These are phyloP conservation scores for Crithidia fasciculata DNA, from an alignment of 208 protist genomes.

Conservation along the genomic window DNA sequence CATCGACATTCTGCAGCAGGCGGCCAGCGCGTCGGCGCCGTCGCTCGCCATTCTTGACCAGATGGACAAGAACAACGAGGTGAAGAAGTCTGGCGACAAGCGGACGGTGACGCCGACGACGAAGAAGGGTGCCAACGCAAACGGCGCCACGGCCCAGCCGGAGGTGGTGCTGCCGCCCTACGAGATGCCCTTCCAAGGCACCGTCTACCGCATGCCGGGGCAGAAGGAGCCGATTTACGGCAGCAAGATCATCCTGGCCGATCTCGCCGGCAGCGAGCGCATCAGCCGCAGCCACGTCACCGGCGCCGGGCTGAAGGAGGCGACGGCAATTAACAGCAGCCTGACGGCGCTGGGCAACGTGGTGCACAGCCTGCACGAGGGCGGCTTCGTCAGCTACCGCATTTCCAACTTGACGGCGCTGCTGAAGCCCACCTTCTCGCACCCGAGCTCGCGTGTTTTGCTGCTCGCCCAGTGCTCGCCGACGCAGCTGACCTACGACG, in stretches of 20 bases:
- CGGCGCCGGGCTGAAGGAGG: constrained; percentile 81
- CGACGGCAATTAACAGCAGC: constrained; percentile 91
- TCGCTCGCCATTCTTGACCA: constrained; percentile 64
- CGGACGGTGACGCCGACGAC: constrained; percentile 13
- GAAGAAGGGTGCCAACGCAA: constrained; percentile 13
- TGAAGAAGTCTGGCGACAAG: constrained; percentile 27
- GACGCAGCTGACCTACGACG: constrained; percentile 76
- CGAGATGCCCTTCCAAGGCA: constrained; percentile 87
- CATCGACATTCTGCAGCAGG: constrained; percentile 92
- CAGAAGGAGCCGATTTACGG: constrained; percentile 84
- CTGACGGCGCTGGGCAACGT: constrained; percentile 94
- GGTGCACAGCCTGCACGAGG: constrained; percentile 87
- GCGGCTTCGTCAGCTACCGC: constrained; percentile 87
- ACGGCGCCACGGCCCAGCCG: constrained; percentile 2
- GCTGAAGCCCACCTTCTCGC: constrained; percentile 86
- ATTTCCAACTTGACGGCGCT: constrained; percentile 90
- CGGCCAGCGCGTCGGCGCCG: constrained; percentile 60
- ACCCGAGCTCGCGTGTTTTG: constrained; percentile 75
- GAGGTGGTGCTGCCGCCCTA: constrained; percentile 32
- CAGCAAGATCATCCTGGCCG: constrained; percentile 91
- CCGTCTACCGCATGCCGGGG: constrained; percentile 50
- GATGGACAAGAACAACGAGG: constrained; percentile 33
- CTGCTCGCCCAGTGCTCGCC: constrained; percentile 90
- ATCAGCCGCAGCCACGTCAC: constrained; percentile 66
- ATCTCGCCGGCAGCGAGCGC: constrained; percentile 94